Evolutionary conservation across 2,329 filamentous ascomycete species (phyloP), one percentile per base, ranked within the genome.

Genomic region (Emmonsiellopsis sp.): DNA sequence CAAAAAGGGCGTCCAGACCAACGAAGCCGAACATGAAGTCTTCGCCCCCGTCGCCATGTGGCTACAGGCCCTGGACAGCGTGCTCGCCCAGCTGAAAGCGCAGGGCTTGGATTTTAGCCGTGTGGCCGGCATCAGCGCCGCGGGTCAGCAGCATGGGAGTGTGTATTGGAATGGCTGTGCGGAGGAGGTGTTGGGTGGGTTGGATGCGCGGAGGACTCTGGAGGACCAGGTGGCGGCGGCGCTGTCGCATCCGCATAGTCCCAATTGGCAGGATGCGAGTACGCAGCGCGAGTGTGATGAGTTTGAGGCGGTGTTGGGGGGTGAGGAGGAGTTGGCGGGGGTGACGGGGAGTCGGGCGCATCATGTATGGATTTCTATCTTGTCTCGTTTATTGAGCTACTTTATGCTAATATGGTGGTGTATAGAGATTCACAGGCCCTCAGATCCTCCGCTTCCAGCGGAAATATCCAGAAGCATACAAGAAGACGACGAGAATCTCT

Each of bases 241-340:
- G 0, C 88, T 97, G 65, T 87, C 90, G 13, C 86, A 94, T 68
- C 84, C 87, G 4, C 91, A 84, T 73, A 90, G 89, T 59, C 93
- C 93, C 7, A 98, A 97, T 70, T 98, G 93, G 93, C 93, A 97
- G 73, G 93, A 98, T 69, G 86, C 91, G 57, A 95, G 90, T 72
- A 97, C 93, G 1, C 90, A 96, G 73, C 78, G 78, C 60, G 88
- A 98, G 73, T 96, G 91, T 67, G 90, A 96, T 67, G 78, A 81
- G 58, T 97, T 97, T 65, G 91, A 97, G 68, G 79, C 75, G 5
- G 75, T 77, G 51, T 73, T 96, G 7, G 87, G 87, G 0, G 76
- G 76, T 6, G 76, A 81, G 2, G 79, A 85, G 63, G 77, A 79
- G 57, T 73, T 98, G 61, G 93, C 93, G 0, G 72, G 85, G 51